These are phyloP conservation scores for Aspergillus viridinutans DNA, from an alignment of 2,329 filamentous ascomycete species.

Conservation along the genomic window DNA sequence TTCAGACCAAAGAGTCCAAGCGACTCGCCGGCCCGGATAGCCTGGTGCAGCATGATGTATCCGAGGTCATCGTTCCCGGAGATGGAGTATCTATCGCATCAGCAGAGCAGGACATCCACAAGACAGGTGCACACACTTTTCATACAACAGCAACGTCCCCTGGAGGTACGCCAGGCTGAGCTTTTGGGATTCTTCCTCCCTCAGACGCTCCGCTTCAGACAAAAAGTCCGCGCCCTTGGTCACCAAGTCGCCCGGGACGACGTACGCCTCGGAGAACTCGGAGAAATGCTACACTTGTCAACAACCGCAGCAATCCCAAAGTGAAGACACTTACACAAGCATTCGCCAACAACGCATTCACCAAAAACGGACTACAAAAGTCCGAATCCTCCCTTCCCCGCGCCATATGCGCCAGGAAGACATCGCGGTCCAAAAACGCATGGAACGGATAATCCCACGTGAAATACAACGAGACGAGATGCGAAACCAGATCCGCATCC, in stretches of 20 bases:
- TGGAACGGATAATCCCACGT: conserved; percentile 91
- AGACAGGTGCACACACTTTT: conserved; percentile 21
- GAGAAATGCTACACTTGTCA: conserved; percentile 30
- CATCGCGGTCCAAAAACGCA: conserved; percentile 73
- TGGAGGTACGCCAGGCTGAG: conserved; percentile 30
- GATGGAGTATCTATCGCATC: conserved; percentile 29
- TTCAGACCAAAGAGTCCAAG: conserved; percentile 30
- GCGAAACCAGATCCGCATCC: conserved; percentile 69
- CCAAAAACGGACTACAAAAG: conserved; percentile 82
- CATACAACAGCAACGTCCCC: conserved; percentile 34
- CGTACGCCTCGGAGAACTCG: conserved; percentile 37
- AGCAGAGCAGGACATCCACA: neutral
- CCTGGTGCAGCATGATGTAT: conserved; percentile 35
- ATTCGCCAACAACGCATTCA: conserved; percentile 78
- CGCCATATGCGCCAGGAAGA: conserved; percentile 55
- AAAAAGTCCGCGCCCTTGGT: conserved; percentile 36
- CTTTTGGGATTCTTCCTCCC: conserved; percentile 16
- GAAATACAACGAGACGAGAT: conserved; percentile 89
- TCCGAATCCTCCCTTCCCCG: conserved; percentile 47
- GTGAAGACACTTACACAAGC: conserved; percentile 32
- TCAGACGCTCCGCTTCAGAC: conserved; percentile 33
- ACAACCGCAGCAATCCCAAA: neutral
- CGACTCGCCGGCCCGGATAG: conserved; percentile 30
- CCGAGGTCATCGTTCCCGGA: conserved; percentile 34
- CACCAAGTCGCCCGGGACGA: conserved; percentile 32